These are phyloP conservation scores for Diddensiella santjacobensis DNA, from an alignment of 805 yeast species.

Conservation along the genomic window DNA sequence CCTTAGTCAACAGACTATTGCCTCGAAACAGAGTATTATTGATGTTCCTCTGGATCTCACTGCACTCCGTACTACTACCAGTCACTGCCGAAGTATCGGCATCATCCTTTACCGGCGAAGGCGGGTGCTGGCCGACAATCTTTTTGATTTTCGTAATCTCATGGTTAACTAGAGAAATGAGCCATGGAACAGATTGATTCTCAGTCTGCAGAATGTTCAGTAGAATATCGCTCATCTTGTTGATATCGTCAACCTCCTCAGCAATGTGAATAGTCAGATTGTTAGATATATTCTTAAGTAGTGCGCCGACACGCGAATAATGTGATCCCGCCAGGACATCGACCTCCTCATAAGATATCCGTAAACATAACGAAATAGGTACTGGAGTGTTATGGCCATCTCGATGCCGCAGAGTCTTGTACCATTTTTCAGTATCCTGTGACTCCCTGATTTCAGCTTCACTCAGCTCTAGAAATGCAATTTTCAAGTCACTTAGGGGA, in stretches of 20 bases:
- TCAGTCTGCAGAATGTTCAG: constrained; percentile 72
- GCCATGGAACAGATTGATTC: constrained; percentile 68
- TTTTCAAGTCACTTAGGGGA: constrained; percentile 37
- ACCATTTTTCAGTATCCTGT: constrained; percentile 28
- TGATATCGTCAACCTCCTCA: constrained; percentile 27
- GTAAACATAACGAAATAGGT: constrained; percentile 28
- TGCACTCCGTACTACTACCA: too few relatives aligned
- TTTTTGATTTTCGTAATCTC: constrained; percentile 45
- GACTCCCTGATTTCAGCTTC: constrained; percentile 18
- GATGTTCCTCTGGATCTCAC: constrained; percentile 30
- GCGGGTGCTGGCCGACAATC: not conserved
- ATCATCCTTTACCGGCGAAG: constrained; percentile 1
- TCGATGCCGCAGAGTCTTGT: constrained; percentile 4
- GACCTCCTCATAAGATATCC: constrained; percentile 24
- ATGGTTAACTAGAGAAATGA: constrained; percentile 59
- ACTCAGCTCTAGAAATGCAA: constrained; percentile 48
- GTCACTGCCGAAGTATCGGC: constrained; percentile 6
- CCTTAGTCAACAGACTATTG: constrained; percentile 73
- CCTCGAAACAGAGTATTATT: constrained; percentile 76
- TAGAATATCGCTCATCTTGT: constrained; percentile 39
- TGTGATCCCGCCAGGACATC: constrained; percentile 48
- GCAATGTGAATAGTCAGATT: constrained; percentile 40
- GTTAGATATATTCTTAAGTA: constrained; percentile 39
- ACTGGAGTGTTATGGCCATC: constrained; percentile 15
- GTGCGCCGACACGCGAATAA: constrained; percentile 59